phyloP scores from a whole-genome alignment of 2,329 filamentous ascomycete species.

The Pyricularia grisea region DNA sequence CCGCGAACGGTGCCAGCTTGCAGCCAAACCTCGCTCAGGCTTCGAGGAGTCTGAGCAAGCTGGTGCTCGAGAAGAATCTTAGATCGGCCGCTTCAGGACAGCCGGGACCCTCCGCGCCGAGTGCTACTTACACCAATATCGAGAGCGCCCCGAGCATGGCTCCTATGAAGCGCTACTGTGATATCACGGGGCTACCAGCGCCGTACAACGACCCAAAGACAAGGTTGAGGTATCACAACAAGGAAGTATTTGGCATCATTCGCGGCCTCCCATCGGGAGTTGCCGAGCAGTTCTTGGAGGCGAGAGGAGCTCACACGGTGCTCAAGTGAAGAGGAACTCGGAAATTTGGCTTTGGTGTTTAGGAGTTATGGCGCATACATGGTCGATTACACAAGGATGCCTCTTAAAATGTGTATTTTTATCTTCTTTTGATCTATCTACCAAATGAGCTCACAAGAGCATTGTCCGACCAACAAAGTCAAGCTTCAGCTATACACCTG shows the following conservation, averaged over 20 bases:
- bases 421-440: neutral
- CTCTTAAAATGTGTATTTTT: neutral
- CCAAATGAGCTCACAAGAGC: neutral
- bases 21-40: slow-evolving; percentile 78
- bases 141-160: slow-evolving; percentile 80
- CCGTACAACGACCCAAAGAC: slow-evolving; percentile 95
- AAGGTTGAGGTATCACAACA: slow-evolving; percentile 82
- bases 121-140: slow-evolving; percentile 90
- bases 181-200: slow-evolving; percentile 86
- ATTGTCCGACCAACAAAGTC: slow-evolving; percentile 89
- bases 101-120: slow-evolving; percentile 43
- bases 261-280: slow-evolving; percentile 71
- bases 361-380: neutral
- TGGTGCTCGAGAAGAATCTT: slow-evolving; percentile 79
- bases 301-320: slow-evolving; percentile 84
- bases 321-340: slow-evolving; percentile 52
- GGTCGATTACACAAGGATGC: neutral
- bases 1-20: slow-evolving; percentile 26
- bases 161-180: slow-evolving; percentile 84
- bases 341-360: neutral
- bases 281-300: slow-evolving; percentile 81
- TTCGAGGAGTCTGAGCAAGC: slow-evolving; percentile 73
- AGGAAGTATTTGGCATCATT: slow-evolving; percentile 81
- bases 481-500: slow-evolving; percentile 85
- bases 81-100: slow-evolving; percentile 23